A percentile compares a stretch with the other conserved stretches of the same genome.
Evolutionary conservation across 106 monocot species (phyloP).

Genomic region (Allium cepa): DNA sequence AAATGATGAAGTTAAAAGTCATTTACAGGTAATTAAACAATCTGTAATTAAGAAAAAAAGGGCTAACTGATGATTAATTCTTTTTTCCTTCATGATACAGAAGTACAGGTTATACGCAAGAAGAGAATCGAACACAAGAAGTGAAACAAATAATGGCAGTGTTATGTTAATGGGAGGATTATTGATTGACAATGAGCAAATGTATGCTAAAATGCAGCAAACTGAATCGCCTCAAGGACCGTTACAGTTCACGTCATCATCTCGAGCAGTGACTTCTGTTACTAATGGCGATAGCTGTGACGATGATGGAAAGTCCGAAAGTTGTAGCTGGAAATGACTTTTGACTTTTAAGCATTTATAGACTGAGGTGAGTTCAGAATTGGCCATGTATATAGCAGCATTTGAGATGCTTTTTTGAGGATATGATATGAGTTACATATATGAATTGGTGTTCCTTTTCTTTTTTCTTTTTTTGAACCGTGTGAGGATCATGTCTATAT

Average conservation of each 20-base stretch:
- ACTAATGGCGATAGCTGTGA: conserved; percentile 45
- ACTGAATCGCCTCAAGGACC: conserved; percentile 78
- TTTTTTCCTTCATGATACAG: conserved; percentile 22
- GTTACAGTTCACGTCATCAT: conserved; percentile 34
- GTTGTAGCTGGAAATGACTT: conserved; percentile 65
- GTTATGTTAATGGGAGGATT: conserved; percentile 26
- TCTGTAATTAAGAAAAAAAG: too few relatives aligned
- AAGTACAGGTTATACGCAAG: conserved; percentile 82
- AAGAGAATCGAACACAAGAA: conserved; percentile 31
- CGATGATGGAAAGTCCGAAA: conserved; percentile 71
- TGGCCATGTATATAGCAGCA: too few relatives aligned
- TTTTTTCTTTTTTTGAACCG: too few relatives aligned
- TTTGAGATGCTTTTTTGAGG: too few relatives aligned
- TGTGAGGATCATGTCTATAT: too few relatives aligned
- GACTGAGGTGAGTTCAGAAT: too few relatives aligned
- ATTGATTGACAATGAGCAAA: conserved; percentile 27
- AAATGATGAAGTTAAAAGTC: conserved; percentile 99
- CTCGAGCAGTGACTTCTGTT: conserved; percentile 16
- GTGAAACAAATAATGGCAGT: conserved; percentile 4
- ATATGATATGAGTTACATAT: too few relatives aligned
- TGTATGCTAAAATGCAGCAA: conserved; percentile 23
- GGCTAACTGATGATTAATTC: background rate
- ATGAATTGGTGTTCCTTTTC: too few relatives aligned
- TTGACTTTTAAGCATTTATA: too few relatives aligned
- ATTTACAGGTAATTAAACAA: conserved; percentile 55